Conservation (phyloP, 495 filamentous ascomycete genomes). For the Chaetomium cochliodes region DNA sequence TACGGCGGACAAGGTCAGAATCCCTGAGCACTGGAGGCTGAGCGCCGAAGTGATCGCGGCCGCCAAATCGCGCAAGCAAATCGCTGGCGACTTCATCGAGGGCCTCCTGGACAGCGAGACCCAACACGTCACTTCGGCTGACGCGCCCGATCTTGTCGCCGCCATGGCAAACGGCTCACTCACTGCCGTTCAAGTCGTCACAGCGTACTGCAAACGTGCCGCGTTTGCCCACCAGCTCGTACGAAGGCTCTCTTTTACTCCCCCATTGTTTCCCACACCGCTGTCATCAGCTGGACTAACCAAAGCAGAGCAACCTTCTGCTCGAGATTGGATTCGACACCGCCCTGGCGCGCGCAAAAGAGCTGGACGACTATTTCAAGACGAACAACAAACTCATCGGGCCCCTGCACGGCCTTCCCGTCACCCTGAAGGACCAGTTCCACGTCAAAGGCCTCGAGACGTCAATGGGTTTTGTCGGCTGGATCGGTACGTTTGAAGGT, state of each 20-base stretch:
- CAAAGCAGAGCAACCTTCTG: conserved; percentile 52
- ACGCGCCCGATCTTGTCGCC: conserved; percentile 25
- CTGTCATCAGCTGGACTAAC: not conserved
- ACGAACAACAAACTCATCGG: conserved; percentile 53
- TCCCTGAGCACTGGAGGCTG: conserved; percentile 33
- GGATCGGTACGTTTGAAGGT: conserved; percentile 19
- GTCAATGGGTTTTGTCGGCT: conserved; percentile 38
- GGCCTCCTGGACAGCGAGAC: conserved; percentile 30
- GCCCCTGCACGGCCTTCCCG: conserved; percentile 66
- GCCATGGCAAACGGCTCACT: conserved; percentile 25
- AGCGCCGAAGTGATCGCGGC: conserved; percentile 22
- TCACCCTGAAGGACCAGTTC: conserved; percentile 67
- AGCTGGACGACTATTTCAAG: conserved; percentile 54
- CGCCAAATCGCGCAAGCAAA: conserved; percentile 25
- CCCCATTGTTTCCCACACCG: not conserved
- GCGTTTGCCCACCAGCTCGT: conserved; percentile 59
- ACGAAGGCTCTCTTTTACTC: not conserved
- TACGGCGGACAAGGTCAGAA: conserved; percentile 19
- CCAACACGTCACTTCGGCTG: conserved; percentile 23
- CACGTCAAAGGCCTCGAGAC: conserved; percentile 56
- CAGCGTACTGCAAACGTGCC: conserved; percentile 51
- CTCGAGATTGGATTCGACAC: conserved; percentile 65
- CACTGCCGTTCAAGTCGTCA: conserved; percentile 42
- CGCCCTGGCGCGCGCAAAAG: conserved; percentile 57
- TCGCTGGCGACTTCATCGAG: conserved; percentile 39